phyloP scores from a whole-genome alignment of 805 yeast species.

The Nakazawaea sp. region DNA sequence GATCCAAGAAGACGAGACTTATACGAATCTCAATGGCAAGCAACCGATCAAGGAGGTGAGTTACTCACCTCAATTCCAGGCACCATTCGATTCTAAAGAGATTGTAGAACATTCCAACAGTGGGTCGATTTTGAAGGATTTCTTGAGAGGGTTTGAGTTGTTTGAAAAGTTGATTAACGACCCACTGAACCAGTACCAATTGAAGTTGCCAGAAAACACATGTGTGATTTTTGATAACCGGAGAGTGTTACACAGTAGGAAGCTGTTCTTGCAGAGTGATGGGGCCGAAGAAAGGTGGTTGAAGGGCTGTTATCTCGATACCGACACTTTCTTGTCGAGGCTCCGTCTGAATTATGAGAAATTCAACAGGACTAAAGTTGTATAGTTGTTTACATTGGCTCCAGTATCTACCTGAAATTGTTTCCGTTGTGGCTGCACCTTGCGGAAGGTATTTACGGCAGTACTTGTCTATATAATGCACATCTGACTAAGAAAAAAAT shows the following conservation, averaged over 20 bases:
- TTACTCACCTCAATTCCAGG: constrained; percentile 82
- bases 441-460: too few species aligned
- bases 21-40: constrained; percentile 16
- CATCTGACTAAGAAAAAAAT: too few species aligned
- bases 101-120: constrained; percentile 23
- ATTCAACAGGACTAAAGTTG: not conserved
- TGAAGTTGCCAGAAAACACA: constrained; percentile 49
- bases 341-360: constrained; percentile 26
- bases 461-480: too few species aligned
- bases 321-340: constrained; percentile 62
- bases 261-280: constrained; percentile 31
- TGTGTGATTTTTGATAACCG: constrained; percentile 69
- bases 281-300: constrained; percentile 54
- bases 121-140: constrained; percentile 37
- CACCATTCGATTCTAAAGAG: constrained; percentile 54
- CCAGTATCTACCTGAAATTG: not conserved
- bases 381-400: not conserved
- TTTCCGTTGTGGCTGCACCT: not conserved
- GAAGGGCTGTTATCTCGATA: constrained; percentile 71
- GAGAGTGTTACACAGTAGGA: constrained; percentile 62
- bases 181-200: constrained; percentile 45
- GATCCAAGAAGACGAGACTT: constrained; percentile 45
- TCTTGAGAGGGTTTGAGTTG: constrained; percentile 47
- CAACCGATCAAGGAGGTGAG: constrained; percentile 48
- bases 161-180: constrained; percentile 54